phyloP scores from a whole-genome alignment of 495 filamentous ascomycete genomes.

The Margaritispora aquatica region DNA sequence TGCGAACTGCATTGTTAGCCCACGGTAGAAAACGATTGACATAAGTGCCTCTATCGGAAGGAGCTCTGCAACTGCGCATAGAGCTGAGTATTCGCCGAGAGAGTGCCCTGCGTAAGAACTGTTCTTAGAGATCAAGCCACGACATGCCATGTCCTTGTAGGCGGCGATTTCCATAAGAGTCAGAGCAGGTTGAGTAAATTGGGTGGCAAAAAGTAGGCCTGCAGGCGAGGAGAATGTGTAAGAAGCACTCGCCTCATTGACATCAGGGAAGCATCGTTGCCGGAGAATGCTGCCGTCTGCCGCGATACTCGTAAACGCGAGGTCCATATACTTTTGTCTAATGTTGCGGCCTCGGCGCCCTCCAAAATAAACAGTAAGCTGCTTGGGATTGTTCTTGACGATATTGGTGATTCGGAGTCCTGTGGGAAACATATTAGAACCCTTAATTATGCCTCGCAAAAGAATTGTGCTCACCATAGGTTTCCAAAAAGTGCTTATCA shows the following conservation, averaged over 20 bases:
- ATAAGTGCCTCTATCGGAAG: not conserved
- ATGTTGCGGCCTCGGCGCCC: conserved; percentile 31
- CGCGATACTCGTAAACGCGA: not conserved
- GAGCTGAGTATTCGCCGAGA: not conserved
- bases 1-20: not conserved
- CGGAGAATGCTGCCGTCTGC: not conserved
- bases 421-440: conserved; percentile 22
- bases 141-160: conserved; percentile 24
- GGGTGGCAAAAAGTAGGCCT: conserved; percentile 34
- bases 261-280: not conserved
- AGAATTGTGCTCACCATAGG: not conserved
- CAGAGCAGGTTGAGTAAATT: conserved; percentile 38
- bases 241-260: not conserved
- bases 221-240: conserved; percentile 29
- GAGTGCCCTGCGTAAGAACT: not conserved
- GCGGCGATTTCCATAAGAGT: conserved; percentile 31
- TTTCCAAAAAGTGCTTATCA: conserved; percentile 29
- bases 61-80: not conserved
- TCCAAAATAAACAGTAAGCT: conserved; percentile 36
- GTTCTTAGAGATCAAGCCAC: not conserved
- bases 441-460: conserved; percentile 20
- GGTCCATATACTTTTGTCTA: conserved; percentile 31
- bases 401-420: conserved; percentile 34
- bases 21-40: not conserved
- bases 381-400: conserved; percentile 34